Conservation (phyloP, 2,329 filamentous ascomycete species). For the Cercospora nicotianae region DNA sequence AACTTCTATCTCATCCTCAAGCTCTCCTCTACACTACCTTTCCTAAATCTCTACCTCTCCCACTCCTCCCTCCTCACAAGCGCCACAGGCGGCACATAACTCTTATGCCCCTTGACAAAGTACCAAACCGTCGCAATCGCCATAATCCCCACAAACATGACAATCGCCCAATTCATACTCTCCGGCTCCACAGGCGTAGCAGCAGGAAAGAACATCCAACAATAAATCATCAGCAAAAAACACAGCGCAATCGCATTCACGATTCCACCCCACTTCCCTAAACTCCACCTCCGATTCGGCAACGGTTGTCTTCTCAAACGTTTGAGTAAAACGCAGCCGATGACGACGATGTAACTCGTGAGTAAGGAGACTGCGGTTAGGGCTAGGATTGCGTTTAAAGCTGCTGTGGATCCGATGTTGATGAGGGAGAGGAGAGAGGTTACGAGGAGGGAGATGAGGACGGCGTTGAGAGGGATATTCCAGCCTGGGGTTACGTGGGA, state of each 20-base stretch:
- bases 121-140: constrained; percentile 32
- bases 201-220: constrained; percentile 20
- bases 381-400: constrained; percentile 51
- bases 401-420: constrained; percentile 53
- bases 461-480: constrained; percentile 15
- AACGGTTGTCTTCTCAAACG: background rate
- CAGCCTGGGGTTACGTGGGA: background rate
- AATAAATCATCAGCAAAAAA: constrained; percentile 11
- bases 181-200: constrained; percentile 36
- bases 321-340: background rate
- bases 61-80: constrained; percentile 16
- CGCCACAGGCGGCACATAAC: constrained; percentile 34
- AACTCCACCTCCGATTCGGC: background rate
- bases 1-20: background rate
- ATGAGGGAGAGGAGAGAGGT: constrained; percentile 47
- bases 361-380: constrained; percentile 43
- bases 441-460: constrained; percentile 13
- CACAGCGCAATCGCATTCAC: constrained; percentile 16
- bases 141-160: constrained; percentile 42
- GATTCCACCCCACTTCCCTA: constrained; percentile 3
- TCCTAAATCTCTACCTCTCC: background rate
- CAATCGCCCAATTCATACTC: constrained; percentile 53
- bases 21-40: background rate
- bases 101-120: constrained; percentile 36
- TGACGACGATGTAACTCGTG: background rate